These are phyloP conservation scores for Corrigiola litoralis DNA, from an alignment of 179 eudicot genomes.

Conservation along the genomic window DNA sequence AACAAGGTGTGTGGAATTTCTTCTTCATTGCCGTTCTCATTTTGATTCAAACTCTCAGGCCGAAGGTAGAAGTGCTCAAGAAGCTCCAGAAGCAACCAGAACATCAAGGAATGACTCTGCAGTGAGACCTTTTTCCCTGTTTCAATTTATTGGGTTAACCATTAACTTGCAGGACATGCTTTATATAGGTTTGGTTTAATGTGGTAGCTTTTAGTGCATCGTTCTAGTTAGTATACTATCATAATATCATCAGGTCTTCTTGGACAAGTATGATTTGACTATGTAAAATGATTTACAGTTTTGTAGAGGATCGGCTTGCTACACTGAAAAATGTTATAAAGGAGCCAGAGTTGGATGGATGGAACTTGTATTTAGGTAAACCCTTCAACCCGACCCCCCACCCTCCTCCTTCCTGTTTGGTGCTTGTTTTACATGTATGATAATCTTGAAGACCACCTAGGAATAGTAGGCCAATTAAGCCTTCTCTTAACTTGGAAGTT, in stretches of 20 bases:
- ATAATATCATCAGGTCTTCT: not conserved
- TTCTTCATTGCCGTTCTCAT: not conserved
- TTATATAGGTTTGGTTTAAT: not conserved
- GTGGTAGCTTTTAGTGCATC: not conserved
- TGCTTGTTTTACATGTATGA: not conserved
- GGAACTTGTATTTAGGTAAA: constrained; percentile 90
- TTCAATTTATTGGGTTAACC: not conserved
- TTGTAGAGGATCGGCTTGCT: constrained; percentile 93
- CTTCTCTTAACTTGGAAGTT: not conserved
- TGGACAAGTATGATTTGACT: constrained; percentile 7
- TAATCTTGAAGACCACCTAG: not conserved
- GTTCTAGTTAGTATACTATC: not conserved
- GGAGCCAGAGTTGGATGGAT: constrained; percentile 68
- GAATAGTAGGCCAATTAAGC: not conserved
- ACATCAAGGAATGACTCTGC: constrained; percentile 72
- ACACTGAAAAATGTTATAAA: constrained; percentile 91
- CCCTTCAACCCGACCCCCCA: too few species aligned
- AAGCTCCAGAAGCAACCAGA: constrained; percentile 84
- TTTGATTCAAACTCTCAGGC: constrained; percentile 38
- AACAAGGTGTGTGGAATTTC: not conserved
- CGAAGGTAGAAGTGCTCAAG: constrained; percentile 91
- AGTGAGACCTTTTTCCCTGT: constrained; percentile 47
- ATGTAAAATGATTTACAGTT: constrained; percentile 39
- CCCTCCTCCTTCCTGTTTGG: not conserved
- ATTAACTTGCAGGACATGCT: not conserved